Conservation (phyloP, 2,329 filamentous ascomycete genomes). For the Chaetomium sp. region DNA sequence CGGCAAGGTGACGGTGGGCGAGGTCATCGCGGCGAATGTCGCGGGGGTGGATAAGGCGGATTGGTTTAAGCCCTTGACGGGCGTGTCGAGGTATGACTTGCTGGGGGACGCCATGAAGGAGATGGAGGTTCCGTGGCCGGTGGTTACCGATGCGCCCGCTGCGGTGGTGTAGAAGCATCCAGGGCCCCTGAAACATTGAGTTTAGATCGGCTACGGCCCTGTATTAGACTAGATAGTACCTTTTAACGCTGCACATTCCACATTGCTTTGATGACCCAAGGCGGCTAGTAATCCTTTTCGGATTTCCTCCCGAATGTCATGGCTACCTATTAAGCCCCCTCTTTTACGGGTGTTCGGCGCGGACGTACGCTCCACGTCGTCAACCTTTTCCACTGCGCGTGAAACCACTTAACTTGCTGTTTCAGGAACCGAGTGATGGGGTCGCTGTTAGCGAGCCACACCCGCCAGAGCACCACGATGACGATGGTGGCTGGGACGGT, state of each 20-base stretch:
- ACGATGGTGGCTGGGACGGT: constrained; percentile 27
- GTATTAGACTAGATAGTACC: neutral
- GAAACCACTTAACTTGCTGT: neutral
- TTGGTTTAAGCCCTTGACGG: constrained; percentile 24
- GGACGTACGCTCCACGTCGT: neutral
- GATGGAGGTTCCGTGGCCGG: constrained; percentile 25
- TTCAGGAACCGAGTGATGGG: constrained; percentile 13
- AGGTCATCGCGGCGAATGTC: constrained; percentile 20
- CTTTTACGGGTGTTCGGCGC: neutral
- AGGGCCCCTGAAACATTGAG: neutral
- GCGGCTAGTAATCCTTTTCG: no score
- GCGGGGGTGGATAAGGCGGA: constrained; percentile 24
- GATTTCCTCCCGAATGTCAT: neutral
- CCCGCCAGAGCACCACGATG: constrained; percentile 25
- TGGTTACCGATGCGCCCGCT: neutral
- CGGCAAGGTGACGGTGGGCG: constrained; percentile 27
- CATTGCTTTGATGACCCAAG: no score
- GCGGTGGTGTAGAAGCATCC: no score
- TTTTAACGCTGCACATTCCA: neutral
- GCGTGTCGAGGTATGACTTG: constrained; percentile 27
- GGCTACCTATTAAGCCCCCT: neutral
- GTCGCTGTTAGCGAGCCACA: constrained; percentile 27
- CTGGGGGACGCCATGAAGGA: constrained; percentile 21
- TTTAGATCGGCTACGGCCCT: neutral
- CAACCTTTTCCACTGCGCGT: neutral